Evolutionary conservation across 2,329 filamentous ascomycete species (phyloP), one percentile per base, ranked within the genome.

Genomic region (Ilyonectria sp.): DNA sequence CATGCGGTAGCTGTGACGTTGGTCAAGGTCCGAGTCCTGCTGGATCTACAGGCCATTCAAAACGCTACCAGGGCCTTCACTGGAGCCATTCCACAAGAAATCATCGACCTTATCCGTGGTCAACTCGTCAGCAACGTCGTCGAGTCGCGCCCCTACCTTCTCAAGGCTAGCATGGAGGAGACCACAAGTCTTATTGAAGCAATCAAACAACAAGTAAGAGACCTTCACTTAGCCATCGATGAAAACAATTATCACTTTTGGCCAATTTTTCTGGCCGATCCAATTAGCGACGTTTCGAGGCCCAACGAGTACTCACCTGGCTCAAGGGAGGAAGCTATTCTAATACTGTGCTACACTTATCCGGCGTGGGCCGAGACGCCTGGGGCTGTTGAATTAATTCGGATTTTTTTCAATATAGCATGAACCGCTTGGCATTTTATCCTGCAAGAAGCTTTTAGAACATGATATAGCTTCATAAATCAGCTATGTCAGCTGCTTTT

Each of bases 21-120:
- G 0, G 65, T 76, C 69, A 79, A 78, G 53, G 50, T 76, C 3
- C 72, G 71, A 2, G 9, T 73, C 10, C 62, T 78, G 17, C 65
- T 76, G 13, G 69, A 76, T 21, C n/a, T 79, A 0, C 66, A 67
- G 29, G 66, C 63, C 11, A 61, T 72, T 0, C 74, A 76, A 2
- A 73, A 69, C 26, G 29, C 70, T 1, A 26, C 26, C 0, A 50
- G 46, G 2, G 66, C 63, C 53, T 76, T 2, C 50, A 31, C 15
- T 2, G 68, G 69, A 5, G 53, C 53, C 0, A 6, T 73, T 0
- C 72, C 75, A 0, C 53, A 17, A 4, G 75, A 78, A 37, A 74
- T 77, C 8, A 59, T 76, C 3, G 67, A 69, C 1, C 23, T 75
- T 1, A 69, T 77, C 9, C 64, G 67, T 0, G 10, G 49, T 7